Evolutionary conservation across 164 flowering plant genomes (phyloP), one percentile per base, ranked within the genome.

Genomic region (Santalum album): DNA sequence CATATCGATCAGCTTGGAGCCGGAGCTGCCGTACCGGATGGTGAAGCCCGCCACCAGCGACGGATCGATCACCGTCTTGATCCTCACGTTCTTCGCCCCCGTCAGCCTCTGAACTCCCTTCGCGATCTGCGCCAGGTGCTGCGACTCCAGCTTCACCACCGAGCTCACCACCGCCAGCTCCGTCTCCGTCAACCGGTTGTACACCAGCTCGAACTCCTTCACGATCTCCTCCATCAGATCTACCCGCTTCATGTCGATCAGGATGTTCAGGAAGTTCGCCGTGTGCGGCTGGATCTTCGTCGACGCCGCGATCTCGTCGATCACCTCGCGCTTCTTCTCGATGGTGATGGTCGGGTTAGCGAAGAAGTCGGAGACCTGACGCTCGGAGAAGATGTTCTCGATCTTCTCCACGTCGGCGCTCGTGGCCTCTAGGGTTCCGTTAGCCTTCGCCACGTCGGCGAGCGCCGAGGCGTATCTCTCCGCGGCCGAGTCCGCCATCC

Each of bases 91-190:
- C 84, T 84, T 81, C 17, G 88, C 82, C 19, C 83, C 84, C 0
- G 92, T 84, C 64, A 91, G 49, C 59, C 65, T 73, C 87, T 87
- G 96, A 53, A 91, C 92, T 35, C 67, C 78, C 67, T 81, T 83
- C 12, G 98, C 92, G 12, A 91, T 84, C 82, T 91, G 95, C 7
- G 98, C 82, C 72, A 88, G 57, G 52, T 91, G 95, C 75, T 78
- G 80, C 47, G 84, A 54, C 60, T 86, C 92, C 75, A 90, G 53
- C 35, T 67, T 51, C 78, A 90, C 96, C 63, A 90, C 98, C 48
- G 95, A 87, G 24, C 74, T 70, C 58, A 87, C 98, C 9, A 77
- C 57, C 19, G 95, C 96, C 35, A 88, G 51, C 73, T 88, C 92
- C 24, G 98, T 91, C 29, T 81, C 64, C 44, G 95, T 87, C 55